These are phyloP conservation scores for Pichia sporocuriosa DNA, from an alignment of 805 yeast genomes.

Conservation along the genomic window DNA sequence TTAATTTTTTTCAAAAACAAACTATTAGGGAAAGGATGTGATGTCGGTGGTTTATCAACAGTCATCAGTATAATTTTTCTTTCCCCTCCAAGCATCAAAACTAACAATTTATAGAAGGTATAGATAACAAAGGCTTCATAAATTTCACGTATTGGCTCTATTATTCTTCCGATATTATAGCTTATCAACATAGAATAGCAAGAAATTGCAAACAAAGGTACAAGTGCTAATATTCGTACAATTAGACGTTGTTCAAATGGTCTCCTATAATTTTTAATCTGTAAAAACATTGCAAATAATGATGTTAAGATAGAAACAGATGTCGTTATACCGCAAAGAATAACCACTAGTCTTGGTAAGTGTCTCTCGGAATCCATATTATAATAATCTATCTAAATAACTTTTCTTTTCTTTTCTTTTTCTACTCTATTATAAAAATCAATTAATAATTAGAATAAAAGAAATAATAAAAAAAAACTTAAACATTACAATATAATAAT, in stretches of 20 bases:
- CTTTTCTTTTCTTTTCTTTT: no score
- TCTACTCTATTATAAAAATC: no score
- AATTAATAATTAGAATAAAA: no score
- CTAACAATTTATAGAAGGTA: constrained; percentile 79
- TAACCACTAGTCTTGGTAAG: constrained; percentile 2
- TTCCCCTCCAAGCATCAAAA: constrained; percentile 88
- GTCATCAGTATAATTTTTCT: constrained; percentile 59
- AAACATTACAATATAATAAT: no score
- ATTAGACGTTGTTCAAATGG: constrained; percentile 84
- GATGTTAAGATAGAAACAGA: constrained; percentile 36
- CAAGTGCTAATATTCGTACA: constrained; percentile 72
- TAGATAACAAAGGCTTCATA: constrained; percentile 96
- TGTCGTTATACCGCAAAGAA: constrained; percentile 10
- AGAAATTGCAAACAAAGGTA: constrained; percentile 72
- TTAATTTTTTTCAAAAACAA: constrained; percentile 54
- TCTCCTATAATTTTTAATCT: constrained; percentile 69
- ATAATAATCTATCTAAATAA: no score
- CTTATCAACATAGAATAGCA: constrained; percentile 53
- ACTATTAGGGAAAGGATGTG: constrained; percentile 55
- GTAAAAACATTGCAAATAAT: constrained; percentile 40
- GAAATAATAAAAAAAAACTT: no score
- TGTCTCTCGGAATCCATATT: constrained; percentile 5
- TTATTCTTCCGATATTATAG: constrained; percentile 36
- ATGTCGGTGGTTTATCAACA: constrained; percentile 61
- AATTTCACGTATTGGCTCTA: constrained; percentile 79